Evolutionary conservation across 2,329 filamentous ascomycete genomes (phyloP).

Genomic region (Colletotrichum abscissum): DNA sequence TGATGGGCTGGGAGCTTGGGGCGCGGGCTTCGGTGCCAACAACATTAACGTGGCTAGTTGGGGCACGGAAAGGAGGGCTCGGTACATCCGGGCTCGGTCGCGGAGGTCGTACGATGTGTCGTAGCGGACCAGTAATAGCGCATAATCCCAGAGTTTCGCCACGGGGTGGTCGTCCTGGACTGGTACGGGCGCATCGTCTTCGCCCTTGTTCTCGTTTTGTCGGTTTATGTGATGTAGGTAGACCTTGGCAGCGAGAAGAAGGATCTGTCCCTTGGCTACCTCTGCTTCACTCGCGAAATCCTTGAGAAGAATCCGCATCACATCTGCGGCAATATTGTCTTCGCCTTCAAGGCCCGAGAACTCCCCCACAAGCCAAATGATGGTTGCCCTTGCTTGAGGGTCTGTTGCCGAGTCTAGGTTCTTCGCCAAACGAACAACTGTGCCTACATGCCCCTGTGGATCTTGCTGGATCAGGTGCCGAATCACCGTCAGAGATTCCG

Average conservation of each 20-base stretch:
- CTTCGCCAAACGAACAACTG: slow-evolving; percentile 88
- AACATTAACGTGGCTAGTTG: slow-evolving; percentile 92
- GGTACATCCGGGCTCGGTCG: slow-evolving; percentile 90
- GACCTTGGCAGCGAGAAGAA: slow-evolving; percentile 94
- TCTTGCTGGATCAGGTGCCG: slow-evolving; percentile 95
- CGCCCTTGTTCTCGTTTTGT: slow-evolving; percentile 57
- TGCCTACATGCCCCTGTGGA: slow-evolving; percentile 81
- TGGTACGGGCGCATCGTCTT: slow-evolving; percentile 43
- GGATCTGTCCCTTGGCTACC: slow-evolving; percentile 88
- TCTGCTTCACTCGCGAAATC: slow-evolving; percentile 88
- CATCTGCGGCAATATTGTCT: slow-evolving; percentile 92
- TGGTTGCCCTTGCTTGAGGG: slow-evolving; percentile 89
- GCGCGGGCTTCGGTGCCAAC: slow-evolving; percentile 92
- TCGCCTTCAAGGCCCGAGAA: slow-evolving; percentile 84
- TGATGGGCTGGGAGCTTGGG: slow-evolving; percentile 89
- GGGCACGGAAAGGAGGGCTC: slow-evolving; percentile 82
- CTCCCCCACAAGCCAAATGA: slow-evolving; percentile 97
- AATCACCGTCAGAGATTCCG: slow-evolving; percentile 94
- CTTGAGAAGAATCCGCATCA: slow-evolving; percentile 87
- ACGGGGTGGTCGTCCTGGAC: slow-evolving; percentile 74
- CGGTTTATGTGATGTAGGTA: slow-evolving; percentile 89
- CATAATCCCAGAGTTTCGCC: slow-evolving; percentile 84
- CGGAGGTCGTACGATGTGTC: slow-evolving; percentile 95
- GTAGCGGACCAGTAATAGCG: slow-evolving; percentile 86
- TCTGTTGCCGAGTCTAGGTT: slow-evolving; percentile 91